Evolutionary conservation across 2,329 filamentous ascomycete genomes (phyloP).

Genomic region (Nemania diffusa): DNA sequence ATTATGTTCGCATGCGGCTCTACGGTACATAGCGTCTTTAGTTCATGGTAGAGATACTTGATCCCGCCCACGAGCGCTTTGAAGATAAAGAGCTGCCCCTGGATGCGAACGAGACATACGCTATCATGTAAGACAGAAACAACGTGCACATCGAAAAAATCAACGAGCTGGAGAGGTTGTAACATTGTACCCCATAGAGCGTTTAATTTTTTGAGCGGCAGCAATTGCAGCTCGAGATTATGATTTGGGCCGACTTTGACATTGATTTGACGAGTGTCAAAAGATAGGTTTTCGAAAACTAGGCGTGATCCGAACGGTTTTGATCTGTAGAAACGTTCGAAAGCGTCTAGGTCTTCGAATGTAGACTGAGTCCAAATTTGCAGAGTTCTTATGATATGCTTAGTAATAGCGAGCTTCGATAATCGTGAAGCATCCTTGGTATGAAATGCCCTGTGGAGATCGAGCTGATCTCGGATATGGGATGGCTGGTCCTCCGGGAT

Average conservation of each 20-base stretch:
- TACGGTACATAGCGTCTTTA: conserved; percentile 64
- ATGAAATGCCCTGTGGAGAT: conserved; percentile 64
- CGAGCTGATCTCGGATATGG: conserved; percentile 58
- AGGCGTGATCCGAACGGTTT: conserved; percentile 69
- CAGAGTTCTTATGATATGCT: conserved; percentile 64
- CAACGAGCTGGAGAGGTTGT: conserved; percentile 58
- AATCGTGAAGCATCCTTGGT: conserved; percentile 62
- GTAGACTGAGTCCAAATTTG: conserved; percentile 60
- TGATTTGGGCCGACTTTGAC: conserved; percentile 62
- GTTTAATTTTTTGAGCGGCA: conserved; percentile 56
- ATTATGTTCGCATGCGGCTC: conserved; percentile 65
- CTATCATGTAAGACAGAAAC: conserved; percentile 68
- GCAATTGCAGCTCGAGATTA: conserved; percentile 63
- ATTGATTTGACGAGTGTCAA: conserved; percentile 57
- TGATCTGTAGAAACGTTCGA: conserved; percentile 54
- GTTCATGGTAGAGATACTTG: conserved; percentile 71
- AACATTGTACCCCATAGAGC: conserved; percentile 57
- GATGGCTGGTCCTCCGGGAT: conserved; percentile 61
- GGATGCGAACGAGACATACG: conserved; percentile 63
- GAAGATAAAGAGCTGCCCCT: conserved; percentile 60
- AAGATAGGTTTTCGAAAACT: conserved; percentile 62
- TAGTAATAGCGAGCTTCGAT: conserved; percentile 61
- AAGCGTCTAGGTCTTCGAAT: conserved; percentile 43
- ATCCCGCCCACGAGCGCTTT: conserved; percentile 67
- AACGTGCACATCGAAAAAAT: conserved; percentile 62